A percentile compares a stretch with the other conserved stretches of the same genome.
phyloP scores from a whole-genome alignment of 1,284 basidiomycete species.

The Leccinum cinnamomeum region DNA sequence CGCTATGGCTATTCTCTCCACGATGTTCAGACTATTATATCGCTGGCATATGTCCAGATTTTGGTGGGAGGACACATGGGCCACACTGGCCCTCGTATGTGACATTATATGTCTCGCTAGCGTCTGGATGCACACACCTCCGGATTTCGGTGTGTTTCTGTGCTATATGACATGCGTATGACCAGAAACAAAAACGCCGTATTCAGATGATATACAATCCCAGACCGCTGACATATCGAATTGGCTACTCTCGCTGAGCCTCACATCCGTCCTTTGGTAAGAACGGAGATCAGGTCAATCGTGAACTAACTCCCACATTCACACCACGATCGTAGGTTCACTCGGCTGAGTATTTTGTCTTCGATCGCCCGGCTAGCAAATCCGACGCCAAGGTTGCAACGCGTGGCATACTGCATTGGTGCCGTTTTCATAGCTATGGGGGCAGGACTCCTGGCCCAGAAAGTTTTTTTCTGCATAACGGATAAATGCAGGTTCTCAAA shows the following conservation, averaged over 20 bases:
- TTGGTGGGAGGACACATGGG: slow-evolving; percentile 33
- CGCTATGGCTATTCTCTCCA: slow-evolving; percentile 19
- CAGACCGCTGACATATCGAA: not conserved
- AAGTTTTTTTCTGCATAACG: slow-evolving; percentile 17
- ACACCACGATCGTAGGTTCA: slow-evolving; percentile 16
- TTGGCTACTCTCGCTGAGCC: slow-evolving; percentile 22
- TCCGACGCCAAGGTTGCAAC: slow-evolving; percentile 13
- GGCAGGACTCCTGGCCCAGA: slow-evolving; percentile 21
- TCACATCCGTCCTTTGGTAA: slow-evolving; percentile 27
- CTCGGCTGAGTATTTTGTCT: slow-evolving; percentile 30
- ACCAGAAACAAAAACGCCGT: not conserved
- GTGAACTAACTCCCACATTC: not conserved
- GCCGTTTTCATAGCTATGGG: slow-evolving; percentile 19
- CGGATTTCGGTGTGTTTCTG: slow-evolving; percentile 5
- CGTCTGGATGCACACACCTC: slow-evolving; percentile 19
- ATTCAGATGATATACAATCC: not conserved
- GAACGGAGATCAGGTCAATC: not conserved
- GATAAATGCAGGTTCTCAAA: slow-evolving; percentile 2
- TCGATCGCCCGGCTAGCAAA: slow-evolving; percentile 26
- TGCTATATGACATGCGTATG: not conserved
- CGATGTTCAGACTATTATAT: slow-evolving; percentile 22
- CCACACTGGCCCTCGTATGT: slow-evolving; percentile 21
- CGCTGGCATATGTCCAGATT: slow-evolving; percentile 21
- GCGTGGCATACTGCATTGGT: slow-evolving; percentile 21
- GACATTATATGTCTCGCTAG: slow-evolving; percentile 22